Percentiles rank a stretch among this genome's conserved stretches.
Evolutionary conservation across 257 asterid genomes (phyloP).

Genomic region (Solanum gracilifrons): DNA sequence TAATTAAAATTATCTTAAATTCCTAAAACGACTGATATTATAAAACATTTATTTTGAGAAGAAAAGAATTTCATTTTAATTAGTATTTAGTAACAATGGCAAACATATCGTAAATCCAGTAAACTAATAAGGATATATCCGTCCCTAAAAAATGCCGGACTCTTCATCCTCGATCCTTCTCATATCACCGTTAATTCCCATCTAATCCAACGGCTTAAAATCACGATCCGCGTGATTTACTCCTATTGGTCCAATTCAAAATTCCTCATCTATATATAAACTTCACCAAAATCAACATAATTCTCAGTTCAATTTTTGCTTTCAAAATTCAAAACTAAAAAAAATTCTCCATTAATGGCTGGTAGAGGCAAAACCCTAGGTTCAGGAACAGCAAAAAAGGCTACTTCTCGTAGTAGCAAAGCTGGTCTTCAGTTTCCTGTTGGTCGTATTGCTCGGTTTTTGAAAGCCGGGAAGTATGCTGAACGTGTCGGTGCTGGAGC

Average conservation of each 20-base stretch:
- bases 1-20: too few species aligned
- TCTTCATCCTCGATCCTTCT: not conserved
- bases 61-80: too few species aligned
- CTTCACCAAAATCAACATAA: too few species aligned
- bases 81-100: not conserved
- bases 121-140: not conserved
- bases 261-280: not conserved
- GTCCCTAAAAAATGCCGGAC: not conserved
- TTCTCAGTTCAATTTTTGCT: not conserved
- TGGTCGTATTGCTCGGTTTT: conserved; percentile 8
- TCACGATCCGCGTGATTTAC: not conserved
- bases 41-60: too few species aligned
- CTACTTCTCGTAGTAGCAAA: conserved; percentile 9
- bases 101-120: not conserved
- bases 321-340: not conserved
- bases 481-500: conserved; percentile 14
- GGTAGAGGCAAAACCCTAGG: conserved; percentile 10
- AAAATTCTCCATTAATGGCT: not conserved
- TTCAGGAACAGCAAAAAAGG: conserved; percentile 9
- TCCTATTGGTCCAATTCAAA: not conserved
- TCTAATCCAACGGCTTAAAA: not conserved
- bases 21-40: too few species aligned
- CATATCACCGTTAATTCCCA: not conserved
- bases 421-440: conserved; percentile 13
- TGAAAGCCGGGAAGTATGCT: conserved; percentile 10